Evolutionary conservation across 306 rosid species (phyloP), one percentile per base, ranked within the genome.

Genomic region (Oxytropis ochrocephala): DNA sequence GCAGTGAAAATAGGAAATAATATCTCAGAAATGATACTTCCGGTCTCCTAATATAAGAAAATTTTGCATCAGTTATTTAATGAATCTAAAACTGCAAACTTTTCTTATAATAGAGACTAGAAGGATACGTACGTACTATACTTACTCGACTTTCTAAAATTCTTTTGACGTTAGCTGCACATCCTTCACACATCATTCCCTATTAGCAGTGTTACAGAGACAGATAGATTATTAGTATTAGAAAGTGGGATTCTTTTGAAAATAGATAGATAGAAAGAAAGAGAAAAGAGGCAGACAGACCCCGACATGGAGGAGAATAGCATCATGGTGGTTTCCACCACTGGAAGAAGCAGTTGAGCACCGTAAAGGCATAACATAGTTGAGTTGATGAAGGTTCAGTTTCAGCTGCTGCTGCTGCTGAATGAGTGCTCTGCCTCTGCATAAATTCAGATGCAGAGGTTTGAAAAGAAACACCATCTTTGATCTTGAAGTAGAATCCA

Each of bases 111-210:
- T n/a, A n/a, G n/a, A 8, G 8, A 35, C 1, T 35, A 35, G 43
- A 39, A 39, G 43, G 9, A 9, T 1, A 39, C 9, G 43, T 7
- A 35, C 7, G 1, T 0, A 13, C 11, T 18, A 39, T 4, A 66
- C 78, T 71, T 74, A 90, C 98, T 79, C 78, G 96, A 75, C 84
- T 85, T 79, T 89, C 95, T 3, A 92, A 74, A 70, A 88, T 79
- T 58, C 81, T 87, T 72, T 88, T 86, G 74, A 92, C 98, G 70
- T 86, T 92, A 14, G 78, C 79, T 8, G 93, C 90, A 74, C 98
- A 89, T 5, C 96, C 98, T 17, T 84, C 95, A 39, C 98, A 92
- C 60, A 80, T 75, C 92, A 87, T 87, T 19, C 89, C 92, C 84
- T 75, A 13, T 7, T n/a, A 6, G 38, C 24, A 61, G 6, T 49